Percentiles rank a stretch among this genome's conserved stretches.
phyloP scores from a whole-genome alignment of 1,284 basidiomycete species.

The Boletus hoseneyae region DNA sequence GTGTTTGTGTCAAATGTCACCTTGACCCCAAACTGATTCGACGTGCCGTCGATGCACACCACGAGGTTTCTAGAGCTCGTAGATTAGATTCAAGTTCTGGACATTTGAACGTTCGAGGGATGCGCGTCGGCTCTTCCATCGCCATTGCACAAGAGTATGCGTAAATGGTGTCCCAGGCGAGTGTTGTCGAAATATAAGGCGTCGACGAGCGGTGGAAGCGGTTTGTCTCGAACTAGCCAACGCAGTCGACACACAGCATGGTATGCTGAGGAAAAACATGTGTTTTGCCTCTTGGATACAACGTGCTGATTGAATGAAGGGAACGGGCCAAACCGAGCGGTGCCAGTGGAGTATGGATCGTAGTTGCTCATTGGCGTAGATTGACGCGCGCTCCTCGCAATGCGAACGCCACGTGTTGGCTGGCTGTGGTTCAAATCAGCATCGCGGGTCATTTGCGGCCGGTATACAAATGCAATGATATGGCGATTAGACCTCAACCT shows the following conservation, averaged over 20 bases:
- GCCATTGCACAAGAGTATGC: conserved; percentile 4
- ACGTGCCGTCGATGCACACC: conserved; percentile 39
- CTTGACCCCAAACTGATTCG: conserved; percentile 34
- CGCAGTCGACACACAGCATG: background rate
- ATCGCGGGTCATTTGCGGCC: no score
- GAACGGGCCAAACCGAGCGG: background rate
- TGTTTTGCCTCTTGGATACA: conserved; percentile 8
- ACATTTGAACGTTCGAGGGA: conserved; percentile 10
- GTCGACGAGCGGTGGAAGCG: background rate
- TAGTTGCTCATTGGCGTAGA: no score
- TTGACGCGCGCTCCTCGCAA: no score
- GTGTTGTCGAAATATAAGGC: conserved; percentile 1
- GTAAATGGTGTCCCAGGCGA: background rate
- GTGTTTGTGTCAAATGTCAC: conserved; percentile 14
- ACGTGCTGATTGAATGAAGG: conserved; percentile 9
- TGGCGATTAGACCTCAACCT: conserved; percentile 14
- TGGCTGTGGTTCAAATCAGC: no score
- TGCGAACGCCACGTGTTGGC: no score
- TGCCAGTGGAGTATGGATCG: background rate
- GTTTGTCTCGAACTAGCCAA: background rate
- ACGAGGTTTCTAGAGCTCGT: conserved; percentile 30
- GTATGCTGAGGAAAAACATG: conserved; percentile 12
- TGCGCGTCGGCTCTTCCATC: background rate
- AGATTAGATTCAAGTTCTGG: background rate
- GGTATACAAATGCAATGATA: no score